A percentile compares a stretch with the other conserved stretches of the same genome.
These are phyloP conservation scores for Boletus tylopilopsis DNA, from an alignment of 768 basidiomycete species.

Conservation along the genomic window DNA sequence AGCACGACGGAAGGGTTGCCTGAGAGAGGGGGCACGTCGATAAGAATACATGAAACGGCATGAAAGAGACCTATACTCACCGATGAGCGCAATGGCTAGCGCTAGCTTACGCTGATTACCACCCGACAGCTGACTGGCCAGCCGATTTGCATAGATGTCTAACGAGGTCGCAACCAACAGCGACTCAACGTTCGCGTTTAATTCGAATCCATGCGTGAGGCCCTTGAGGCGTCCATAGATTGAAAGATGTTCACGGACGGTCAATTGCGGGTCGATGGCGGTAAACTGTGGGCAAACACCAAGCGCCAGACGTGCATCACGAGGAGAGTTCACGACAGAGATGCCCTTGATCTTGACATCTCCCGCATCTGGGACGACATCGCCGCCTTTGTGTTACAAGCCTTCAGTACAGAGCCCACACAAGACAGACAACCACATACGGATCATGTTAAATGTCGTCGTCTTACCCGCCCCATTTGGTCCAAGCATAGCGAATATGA, in stretches of 20 bases:
- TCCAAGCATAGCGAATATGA: slow-evolving; percentile 69
- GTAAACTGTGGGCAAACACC: slow-evolving; percentile 86
- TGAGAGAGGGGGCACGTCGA: slow-evolving; percentile 16
- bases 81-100: slow-evolving; percentile 72
- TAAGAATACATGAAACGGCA: no score
- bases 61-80: slow-evolving; percentile 28
- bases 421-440: slow-evolving; percentile 36
- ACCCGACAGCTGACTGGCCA: slow-evolving; percentile 73
- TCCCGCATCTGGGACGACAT: slow-evolving; percentile 62
- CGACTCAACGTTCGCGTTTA: slow-evolving; percentile 50
- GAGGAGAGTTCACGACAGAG: slow-evolving; percentile 63
- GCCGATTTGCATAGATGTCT: slow-evolving; percentile 56
- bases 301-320: slow-evolving; percentile 60
- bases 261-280: slow-evolving; percentile 74
- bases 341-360: slow-evolving; percentile 65
- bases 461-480: slow-evolving; percentile 86
- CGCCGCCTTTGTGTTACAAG: slow-evolving; percentile 47
- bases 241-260: slow-evolving; percentile 70
- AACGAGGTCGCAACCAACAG: slow-evolving; percentile 60
- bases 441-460: slow-evolving; percentile 77
- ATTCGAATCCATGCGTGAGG: slow-evolving; percentile 43
- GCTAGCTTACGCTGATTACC: slow-evolving; percentile 78
- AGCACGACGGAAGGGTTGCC: slow-evolving; percentile 76
- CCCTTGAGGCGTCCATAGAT: slow-evolving; percentile 77
- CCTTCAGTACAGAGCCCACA: not conserved